phyloP scores from a whole-genome alignment of 2,329 filamentous ascomycete species.

The Hypoxylon sp. region DNA sequence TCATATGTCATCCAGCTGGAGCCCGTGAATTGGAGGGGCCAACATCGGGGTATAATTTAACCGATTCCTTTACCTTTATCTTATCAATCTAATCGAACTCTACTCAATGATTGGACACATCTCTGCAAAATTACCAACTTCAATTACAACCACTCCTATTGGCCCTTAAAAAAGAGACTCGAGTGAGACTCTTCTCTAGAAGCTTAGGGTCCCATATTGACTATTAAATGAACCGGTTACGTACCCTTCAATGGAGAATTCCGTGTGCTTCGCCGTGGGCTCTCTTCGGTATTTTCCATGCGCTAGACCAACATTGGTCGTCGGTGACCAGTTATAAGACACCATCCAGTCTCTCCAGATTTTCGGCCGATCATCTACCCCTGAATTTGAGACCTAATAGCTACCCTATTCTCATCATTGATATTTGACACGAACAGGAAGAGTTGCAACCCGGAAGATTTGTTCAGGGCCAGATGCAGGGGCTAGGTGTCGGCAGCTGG shows the following conservation, averaged over 20 bases:
- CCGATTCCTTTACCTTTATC: constrained; percentile 32
- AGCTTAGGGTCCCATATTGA: constrained; percentile 1
- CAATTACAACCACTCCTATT: constrained; percentile 17
- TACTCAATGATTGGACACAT: neutral
- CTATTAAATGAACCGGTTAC: neutral
- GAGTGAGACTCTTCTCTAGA: constrained; percentile 4
- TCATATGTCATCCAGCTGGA: constrained; percentile 14
- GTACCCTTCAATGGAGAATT: neutral
- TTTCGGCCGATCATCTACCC: constrained; percentile 32
- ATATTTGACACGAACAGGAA: constrained; percentile 33
- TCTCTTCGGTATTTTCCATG: neutral
- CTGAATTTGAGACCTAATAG: constrained; percentile 24
- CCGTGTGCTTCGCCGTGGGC: neutral
- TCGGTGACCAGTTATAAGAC: constrained; percentile 15
- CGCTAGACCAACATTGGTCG: constrained; percentile 16
- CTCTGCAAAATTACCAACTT: constrained; percentile 3
- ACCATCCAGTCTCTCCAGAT: constrained; percentile 33
- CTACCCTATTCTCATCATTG: constrained; percentile 16
- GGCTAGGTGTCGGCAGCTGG: constrained; percentile 21
- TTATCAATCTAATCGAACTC: constrained; percentile 41
- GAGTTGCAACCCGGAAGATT: constrained; percentile 31
- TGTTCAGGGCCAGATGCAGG: constrained; percentile 37
- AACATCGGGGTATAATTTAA: constrained; percentile 17
- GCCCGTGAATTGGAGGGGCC: constrained; percentile 23
- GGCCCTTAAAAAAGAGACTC: neutral